Evolutionary conservation across 768 basidiomycete species (phyloP), one percentile per base, ranked within the genome.

Genomic region (Lentinula sp.): DNA sequence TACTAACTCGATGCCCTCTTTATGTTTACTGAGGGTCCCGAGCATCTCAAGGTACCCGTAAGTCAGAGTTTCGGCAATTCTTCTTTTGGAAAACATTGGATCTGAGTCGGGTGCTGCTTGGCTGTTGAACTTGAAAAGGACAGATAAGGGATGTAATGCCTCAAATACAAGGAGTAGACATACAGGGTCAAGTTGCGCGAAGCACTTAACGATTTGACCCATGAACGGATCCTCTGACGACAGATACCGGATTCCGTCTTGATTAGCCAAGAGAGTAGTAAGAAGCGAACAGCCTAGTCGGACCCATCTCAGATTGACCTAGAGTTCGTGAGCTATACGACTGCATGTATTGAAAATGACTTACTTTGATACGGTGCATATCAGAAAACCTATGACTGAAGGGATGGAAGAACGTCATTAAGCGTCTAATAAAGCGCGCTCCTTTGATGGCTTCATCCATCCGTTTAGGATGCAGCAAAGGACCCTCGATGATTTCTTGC

Each of bases 21-120:
- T 82, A 64, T 87, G 85, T 68, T 89, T 93, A 76, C 92, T 96
- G 50, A 99, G 77, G 1, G 85, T 88, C 7, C 96, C 96, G 2
- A 99, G 81, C 88, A 99, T 95, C 67, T 97, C 94, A 65, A 99
- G 85, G 72, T 98, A 98, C 0, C 95, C 96, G 66, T 85, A 90
- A 0, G 93, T 92, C 66, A 99, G 73, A 0, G 93, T 94, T 16
- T 88, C 86, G 43, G 87, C 80, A 52, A 98, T 81, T 6, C 93
- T 82, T 65, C 86, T 82, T 69, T 90, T 90, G 1, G 95, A 93
- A 67, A 98, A 93, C 55, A 91, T 81, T 0, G 90, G 87, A 67
- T 93, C 91, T 7, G 87, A 83, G 60, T 85, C 86, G 0, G 87
- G 85, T 12, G 32, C 35, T 18, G 32, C 57, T 9, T 81, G 77